These are phyloP conservation scores for Volvox carteri DNA, from an alignment of 163 green algal species.

Conservation along the genomic window DNA sequence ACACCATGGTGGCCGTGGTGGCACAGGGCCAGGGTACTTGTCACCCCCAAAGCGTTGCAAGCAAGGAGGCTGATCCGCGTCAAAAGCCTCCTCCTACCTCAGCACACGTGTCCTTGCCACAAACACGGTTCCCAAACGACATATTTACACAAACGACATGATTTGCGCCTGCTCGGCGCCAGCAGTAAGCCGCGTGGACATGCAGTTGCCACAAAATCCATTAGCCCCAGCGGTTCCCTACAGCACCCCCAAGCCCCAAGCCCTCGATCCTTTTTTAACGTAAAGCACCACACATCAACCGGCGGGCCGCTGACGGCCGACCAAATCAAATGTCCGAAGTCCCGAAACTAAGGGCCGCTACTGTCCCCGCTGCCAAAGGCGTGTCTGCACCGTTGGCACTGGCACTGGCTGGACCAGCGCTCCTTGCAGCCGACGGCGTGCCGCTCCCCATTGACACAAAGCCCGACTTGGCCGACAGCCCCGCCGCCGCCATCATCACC, in stretches of 20 bases:
- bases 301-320: not conserved
- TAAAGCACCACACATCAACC: no score
- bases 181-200: not conserved
- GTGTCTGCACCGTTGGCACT: not conserved
- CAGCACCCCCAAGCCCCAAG: not conserved
- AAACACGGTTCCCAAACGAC: no score
- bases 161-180: not conserved
- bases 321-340: not conserved
- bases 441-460: not conserved
- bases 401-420: no score
- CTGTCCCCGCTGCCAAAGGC: not conserved
- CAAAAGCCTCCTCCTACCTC: no score
- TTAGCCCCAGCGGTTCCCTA: not conserved
- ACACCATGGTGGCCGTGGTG: no score
- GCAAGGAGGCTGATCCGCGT: no score
- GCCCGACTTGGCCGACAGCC: not conserved
- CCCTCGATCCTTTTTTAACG: not conserved
- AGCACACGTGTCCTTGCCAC: no score
- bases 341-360: not conserved
- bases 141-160: not conserved
- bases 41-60: no score
- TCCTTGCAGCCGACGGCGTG: not conserved
- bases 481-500: conserved; percentile 19
- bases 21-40: no score
- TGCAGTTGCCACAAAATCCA: not conserved